phyloP scores from a whole-genome alignment of 225 moss, liverwort and hornwort species.

The Bryoerythrophyllum caledonicum region DNA sequence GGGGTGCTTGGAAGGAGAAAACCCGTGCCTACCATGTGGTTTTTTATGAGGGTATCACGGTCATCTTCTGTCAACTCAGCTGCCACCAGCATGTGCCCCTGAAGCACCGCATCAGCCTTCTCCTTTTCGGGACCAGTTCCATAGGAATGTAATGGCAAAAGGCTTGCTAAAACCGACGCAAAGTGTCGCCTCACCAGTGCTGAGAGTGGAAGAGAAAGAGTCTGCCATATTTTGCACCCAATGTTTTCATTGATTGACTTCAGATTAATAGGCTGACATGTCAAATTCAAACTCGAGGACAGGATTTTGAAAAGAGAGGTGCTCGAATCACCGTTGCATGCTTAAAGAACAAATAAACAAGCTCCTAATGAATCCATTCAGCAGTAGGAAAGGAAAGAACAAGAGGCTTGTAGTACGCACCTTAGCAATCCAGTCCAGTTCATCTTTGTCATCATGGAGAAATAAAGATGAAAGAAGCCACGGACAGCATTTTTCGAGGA shows the following conservation, averaged over 20 bases:
- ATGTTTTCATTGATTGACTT: conserved; percentile 1
- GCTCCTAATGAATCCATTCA: not conserved
- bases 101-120: conserved; percentile 69
- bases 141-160: conserved; percentile 76
- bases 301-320: too few relatives aligned
- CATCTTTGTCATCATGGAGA: conserved; percentile 56
- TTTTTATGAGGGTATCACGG: conserved; percentile 77
- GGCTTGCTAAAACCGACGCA: conserved; percentile 69
- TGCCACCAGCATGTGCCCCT: conserved; percentile 66
- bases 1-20: conserved; percentile 1
- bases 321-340: too few relatives aligned
- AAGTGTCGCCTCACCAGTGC: conserved; percentile 75
- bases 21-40: conserved; percentile 61
- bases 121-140: conserved; percentile 50
- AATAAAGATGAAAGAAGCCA: conserved; percentile 83
- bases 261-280: conserved; percentile 4
- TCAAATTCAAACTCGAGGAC: not conserved
- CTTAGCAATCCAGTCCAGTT: conserved; percentile 79
- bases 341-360: not conserved
- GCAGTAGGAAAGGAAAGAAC: conserved; percentile 3
- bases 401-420: conserved; percentile 23
- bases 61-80: conserved; percentile 84
- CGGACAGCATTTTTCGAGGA: conserved; percentile 74
- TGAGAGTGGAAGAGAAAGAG: conserved; percentile 52
- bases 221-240: conserved; percentile 29